Conservation (phyloP, 768 basidiomycete species). For the Xerocomellus intermedius region DNA sequence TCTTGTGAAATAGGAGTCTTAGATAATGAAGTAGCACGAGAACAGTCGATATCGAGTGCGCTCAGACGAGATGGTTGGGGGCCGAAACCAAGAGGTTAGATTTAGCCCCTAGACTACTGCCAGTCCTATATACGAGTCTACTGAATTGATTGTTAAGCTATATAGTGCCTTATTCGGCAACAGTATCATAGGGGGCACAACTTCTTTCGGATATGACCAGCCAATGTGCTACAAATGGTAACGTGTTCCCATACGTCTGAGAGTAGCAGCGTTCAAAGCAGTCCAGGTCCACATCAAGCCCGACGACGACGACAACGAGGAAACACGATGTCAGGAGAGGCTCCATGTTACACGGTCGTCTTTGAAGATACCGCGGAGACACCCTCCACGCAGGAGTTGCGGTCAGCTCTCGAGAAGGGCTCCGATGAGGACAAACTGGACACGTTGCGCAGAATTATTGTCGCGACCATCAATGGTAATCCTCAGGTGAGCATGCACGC, state of each 20-base stretch:
- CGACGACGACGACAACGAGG: constrained; percentile 10
- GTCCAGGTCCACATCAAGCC: constrained; percentile 4
- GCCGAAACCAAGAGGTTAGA: no score
- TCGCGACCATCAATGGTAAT: constrained; percentile 93
- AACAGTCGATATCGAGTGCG: no score
- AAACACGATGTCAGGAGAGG: constrained; percentile 43
- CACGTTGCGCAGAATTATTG: constrained; percentile 91
- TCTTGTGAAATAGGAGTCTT: no score
- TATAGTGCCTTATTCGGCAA: no score
- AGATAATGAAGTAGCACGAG: no score
- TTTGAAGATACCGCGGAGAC: constrained; percentile 71
- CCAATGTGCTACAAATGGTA: constrained; percentile 1
- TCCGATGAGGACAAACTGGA: constrained; percentile 96
- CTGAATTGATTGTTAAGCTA: no score
- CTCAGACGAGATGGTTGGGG: no score
- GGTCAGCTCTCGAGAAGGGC: constrained; percentile 86
- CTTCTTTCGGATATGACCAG: no score
- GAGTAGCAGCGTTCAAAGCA: neutral
- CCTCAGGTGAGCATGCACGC: constrained; percentile 60
- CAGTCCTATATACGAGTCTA: no score
- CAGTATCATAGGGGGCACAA: no score
- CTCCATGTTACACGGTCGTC: constrained; percentile 76
- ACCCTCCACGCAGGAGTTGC: constrained; percentile 79
- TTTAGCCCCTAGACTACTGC: no score
- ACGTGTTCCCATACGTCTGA: constrained; percentile 4